Percentiles rank a stretch among this genome's conserved stretches.
phyloP scores from a whole-genome alignment of 177 flowering plant species.

The Vitis hybrid region DNA sequence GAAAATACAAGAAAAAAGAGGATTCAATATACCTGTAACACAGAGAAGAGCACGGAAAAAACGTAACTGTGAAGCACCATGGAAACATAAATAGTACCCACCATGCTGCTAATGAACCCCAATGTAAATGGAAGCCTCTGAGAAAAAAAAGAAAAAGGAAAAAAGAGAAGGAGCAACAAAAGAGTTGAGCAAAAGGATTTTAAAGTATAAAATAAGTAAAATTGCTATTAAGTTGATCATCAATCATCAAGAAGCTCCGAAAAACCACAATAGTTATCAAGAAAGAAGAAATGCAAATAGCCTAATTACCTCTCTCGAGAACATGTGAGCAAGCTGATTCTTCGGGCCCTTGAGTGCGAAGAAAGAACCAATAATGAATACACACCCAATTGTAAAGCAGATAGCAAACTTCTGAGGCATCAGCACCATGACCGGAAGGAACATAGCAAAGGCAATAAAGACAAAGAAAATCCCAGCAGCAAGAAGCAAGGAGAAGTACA shows the following conservation, averaged over 20 bases:
- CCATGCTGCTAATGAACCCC: constrained; percentile 84
- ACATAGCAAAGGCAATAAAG: constrained; percentile 92
- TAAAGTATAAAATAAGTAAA: neutral
- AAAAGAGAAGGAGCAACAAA: no score
- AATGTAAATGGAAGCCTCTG: constrained; percentile 97
- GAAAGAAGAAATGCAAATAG: no score
- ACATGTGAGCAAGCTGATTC: constrained; percentile 89
- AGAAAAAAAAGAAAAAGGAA: constrained; percentile 4
- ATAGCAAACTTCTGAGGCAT: constrained; percentile 98
- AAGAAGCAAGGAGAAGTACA: constrained; percentile 85
- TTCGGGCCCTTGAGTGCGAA: constrained; percentile 91
- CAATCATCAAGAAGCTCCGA: neutral
- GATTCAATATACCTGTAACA: constrained; percentile 60
- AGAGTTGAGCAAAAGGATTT: constrained; percentile 5
- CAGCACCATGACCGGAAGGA: constrained; percentile 95
- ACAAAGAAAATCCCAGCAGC: constrained; percentile 86
- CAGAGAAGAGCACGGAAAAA: constrained; percentile 86
- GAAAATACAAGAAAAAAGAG: no score
- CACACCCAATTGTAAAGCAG: constrained; percentile 92
- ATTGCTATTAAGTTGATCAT: neutral
- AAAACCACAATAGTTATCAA: no score
- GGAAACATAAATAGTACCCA: constrained; percentile 94
- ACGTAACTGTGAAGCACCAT: constrained; percentile 97
- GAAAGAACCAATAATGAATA: constrained; percentile 81
- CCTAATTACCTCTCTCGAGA: constrained; percentile 73